Evolutionary conservation across 1,139 yeast genomes (phyloP), one percentile per base, ranked within the genome.

Genomic region (Debaryomyces sp.): DNA sequence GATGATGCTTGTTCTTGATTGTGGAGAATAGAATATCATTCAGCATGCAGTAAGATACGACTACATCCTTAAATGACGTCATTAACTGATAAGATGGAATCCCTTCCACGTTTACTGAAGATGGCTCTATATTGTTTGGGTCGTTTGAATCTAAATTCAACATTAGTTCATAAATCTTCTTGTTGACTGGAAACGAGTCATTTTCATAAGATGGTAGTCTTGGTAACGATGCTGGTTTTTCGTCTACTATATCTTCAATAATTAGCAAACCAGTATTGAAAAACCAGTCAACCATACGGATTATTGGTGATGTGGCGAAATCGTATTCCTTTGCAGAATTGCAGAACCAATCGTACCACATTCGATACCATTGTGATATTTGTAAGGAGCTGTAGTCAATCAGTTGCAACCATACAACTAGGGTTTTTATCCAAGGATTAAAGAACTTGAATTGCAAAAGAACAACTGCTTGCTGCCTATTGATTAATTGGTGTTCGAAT

Each of bases 21-120:
- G 52, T 24, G 2, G 53, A 53, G 41, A 73, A 58, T 4, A 62
- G 47, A 9, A 73, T 65, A 17, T 62, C 60, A 26, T 66, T 54
- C 6, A 57, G 51, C 12, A 60, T 43, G 54, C 81, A 75, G 49
- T 55, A 62, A 1, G 65, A 56, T 33, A 53, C 55, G 3, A 76
- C 70, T n/a, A 75, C 76, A 50, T 76, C 78, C 44, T 64, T 72
- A 50, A 72, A 76, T 0, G 73, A 57, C 2, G 73, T 67, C 47
- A 62, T 50, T 5, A 74, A 59, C 30, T 62, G 63, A 39, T 63
- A 57, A 0, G 70, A 54, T 0, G 77, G 73, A 3, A 71, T 60
- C 1, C 76, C 76, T 23, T 67, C 56, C 10, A 60, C 61, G 43
- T 53, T 51, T 2, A 40, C 29, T 3, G 44, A 7, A 8, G 29